Evolutionary conservation across 306 rosid species (phyloP), one percentile per base, ranked within the genome.

Genomic region (Trichosanthes truncata): DNA sequence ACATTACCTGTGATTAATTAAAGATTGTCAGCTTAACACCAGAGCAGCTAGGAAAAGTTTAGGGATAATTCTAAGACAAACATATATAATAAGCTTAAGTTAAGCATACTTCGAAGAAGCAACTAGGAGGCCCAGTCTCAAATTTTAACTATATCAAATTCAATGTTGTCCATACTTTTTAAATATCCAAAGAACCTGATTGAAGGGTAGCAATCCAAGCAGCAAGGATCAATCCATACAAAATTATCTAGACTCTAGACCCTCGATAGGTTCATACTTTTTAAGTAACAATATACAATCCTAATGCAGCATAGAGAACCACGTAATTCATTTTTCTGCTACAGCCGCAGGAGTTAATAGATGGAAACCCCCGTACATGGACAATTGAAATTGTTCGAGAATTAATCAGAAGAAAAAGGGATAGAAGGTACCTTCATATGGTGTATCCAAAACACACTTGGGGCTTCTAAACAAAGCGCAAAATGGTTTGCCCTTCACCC

Each of bases 381-480:
- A 65, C 10, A 40, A 73, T 71, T 13, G 56, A 23, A 71, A 71
- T 3, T 6, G 33, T 23, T 71, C 36, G 9, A 43, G n/a, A 33
- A 79, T 68, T 9, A 15, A 69, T 14, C 55, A 15, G 53, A 79
- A 69, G 61, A 41, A 14, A n/a, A 41, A 45, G 76, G 55, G 26
- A 81, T 38, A 35, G 14, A 31, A 31, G 63, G 48, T 81, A 95
- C 97, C 98, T 89, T 82, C 97, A 35, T 85, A 85, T 6, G 97
- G 96, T 40, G 97, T 20, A 81, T 89, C 98, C 55, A 89, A 86
- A 15, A 93, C 86, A 83, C 98, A 95, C 71, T 79, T 85, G 65
- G 86, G 77, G 73, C 85, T 78, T 76, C 59, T 77, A 21, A 81
- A 57, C 73, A 41, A 59, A 51, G 43, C 49, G 60, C 55, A 25